These are phyloP conservation scores for Silene conica DNA, from an alignment of 148 eudicot genomes.

Conservation along the genomic window DNA sequence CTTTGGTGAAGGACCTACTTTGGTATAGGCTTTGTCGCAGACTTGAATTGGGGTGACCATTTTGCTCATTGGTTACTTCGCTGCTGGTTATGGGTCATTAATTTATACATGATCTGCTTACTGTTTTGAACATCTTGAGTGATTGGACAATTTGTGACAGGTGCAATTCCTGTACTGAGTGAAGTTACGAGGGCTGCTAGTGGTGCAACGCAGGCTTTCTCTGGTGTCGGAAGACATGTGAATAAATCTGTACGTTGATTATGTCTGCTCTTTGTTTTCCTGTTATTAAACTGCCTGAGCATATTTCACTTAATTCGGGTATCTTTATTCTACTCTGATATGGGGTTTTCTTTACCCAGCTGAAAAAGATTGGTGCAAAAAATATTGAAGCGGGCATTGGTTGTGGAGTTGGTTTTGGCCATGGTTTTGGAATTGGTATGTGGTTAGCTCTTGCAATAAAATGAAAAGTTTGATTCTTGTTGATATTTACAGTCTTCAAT, in stretches of 20 bases:
- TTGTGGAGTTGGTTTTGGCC: constrained; percentile 97
- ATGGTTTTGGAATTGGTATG: constrained; percentile 96
- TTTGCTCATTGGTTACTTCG: neutral
- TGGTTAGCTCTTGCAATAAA: constrained; percentile 8
- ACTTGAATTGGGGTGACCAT: neutral
- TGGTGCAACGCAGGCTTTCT: constrained; percentile 92
- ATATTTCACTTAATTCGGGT: neutral
- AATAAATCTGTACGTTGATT: constrained; percentile 62
- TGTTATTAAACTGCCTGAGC: neutral
- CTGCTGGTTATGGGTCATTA: neutral
- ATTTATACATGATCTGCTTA: neutral
- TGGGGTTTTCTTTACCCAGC: constrained; percentile 32
- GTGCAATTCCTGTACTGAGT: constrained; percentile 75
- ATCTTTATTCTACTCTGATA: neutral
- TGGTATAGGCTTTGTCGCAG: neutral
- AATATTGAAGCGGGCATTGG: constrained; percentile 85
- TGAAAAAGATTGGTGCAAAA: constrained; percentile 80
- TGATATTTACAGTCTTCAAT: constrained; percentile 3
- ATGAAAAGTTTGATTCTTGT: constrained; percentile 4
- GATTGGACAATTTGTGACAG: constrained; percentile 32
- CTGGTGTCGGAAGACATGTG: constrained; percentile 70
- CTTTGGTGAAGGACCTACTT: neutral
- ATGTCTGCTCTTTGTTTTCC: constrained; percentile 7
- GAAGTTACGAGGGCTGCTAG: constrained; percentile 91
- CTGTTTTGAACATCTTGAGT: neutral